Evolutionary conservation across 345 rosid genomes (phyloP).

Genomic region (Gossypium thurberi): DNA sequence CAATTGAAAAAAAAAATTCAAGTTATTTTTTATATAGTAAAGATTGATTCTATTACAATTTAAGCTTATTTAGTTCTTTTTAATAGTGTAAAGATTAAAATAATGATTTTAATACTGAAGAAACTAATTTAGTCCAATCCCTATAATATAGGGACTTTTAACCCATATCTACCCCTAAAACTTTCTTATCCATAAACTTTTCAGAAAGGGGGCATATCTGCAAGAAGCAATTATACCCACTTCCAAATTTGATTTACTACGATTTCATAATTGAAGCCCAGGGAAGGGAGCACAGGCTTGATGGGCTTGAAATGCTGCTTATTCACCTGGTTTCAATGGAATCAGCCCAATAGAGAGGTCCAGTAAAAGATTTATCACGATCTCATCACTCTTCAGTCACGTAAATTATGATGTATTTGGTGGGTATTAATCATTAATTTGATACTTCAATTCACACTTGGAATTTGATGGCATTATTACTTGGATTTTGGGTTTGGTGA

Average conservation of each 20-base stretch:
- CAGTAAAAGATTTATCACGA: neutral
- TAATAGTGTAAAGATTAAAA: too few species aligned
- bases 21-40: too few species aligned
- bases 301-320: conserved; percentile 11
- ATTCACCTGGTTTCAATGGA: neutral
- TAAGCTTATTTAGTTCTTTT: too few species aligned
- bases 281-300: neutral
- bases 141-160: too few species aligned
- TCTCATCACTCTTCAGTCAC: conserved; percentile 5
- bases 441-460: neutral
- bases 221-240: too few species aligned
- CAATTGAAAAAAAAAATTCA: too few species aligned
- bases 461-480: neutral
- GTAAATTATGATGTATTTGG: neutral
- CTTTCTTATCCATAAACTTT: too few species aligned
- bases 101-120: too few species aligned
- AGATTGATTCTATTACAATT: too few species aligned
- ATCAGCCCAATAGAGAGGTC: neutral
- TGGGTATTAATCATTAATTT: neutral
- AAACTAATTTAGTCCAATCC: too few species aligned
- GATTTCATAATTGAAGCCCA: neutral
- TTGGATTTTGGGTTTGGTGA: conserved; percentile 1
- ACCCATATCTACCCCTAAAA: too few species aligned
- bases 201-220: too few species aligned
- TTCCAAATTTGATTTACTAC: neutral